These are phyloP conservation scores for Kluyveromyces sp. DNA, from an alignment of 1,139 yeast genomes.

Conservation along the genomic window DNA sequence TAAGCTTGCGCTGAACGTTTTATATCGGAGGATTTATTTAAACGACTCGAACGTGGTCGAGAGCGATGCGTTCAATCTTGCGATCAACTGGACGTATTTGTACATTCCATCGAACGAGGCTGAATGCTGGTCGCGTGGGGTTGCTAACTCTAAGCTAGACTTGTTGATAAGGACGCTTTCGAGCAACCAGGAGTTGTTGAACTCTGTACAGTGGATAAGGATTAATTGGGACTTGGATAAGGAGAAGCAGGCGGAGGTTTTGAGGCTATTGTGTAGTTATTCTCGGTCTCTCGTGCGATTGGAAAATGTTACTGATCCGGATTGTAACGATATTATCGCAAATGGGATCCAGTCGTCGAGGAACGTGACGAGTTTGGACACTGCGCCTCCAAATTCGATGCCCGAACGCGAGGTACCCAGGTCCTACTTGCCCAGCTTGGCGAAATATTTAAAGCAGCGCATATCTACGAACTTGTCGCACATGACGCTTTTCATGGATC, in stretches of 20 bases:
- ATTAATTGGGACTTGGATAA: conserved; percentile 36
- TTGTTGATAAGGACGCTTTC: conserved; percentile 24
- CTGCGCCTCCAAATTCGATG: conserved; percentile 36
- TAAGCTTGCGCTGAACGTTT: conserved; percentile 22
- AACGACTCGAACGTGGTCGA: conserved; percentile 32
- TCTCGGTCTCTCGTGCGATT: conserved; percentile 29
- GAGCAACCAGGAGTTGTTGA: conserved; percentile 18
- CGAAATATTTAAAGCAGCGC: conserved; percentile 22
- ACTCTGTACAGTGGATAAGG: conserved; percentile 32
- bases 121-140: conserved; percentile 25
- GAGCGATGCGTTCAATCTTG: conserved; percentile 27
- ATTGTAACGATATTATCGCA: conserved; percentile 31
- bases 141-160: conserved; percentile 25
- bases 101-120: conserved; percentile 25
- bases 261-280: conserved; percentile 23
- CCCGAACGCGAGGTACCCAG: conserved; percentile 28
- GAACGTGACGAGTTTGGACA: conserved; percentile 31
- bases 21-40: conserved; percentile 29
- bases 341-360: conserved; percentile 19
- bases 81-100: conserved; percentile 30
- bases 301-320: conserved; percentile 35
- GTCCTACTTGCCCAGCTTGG: conserved; percentile 27
- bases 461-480: conserved; percentile 26
- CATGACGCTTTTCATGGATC: conserved; percentile 34
- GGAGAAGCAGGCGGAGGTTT: conserved; percentile 25